Base-by-base conservation (phyloP, 176 grass and related monocot species). In the Carex myosuroides region DNA sequence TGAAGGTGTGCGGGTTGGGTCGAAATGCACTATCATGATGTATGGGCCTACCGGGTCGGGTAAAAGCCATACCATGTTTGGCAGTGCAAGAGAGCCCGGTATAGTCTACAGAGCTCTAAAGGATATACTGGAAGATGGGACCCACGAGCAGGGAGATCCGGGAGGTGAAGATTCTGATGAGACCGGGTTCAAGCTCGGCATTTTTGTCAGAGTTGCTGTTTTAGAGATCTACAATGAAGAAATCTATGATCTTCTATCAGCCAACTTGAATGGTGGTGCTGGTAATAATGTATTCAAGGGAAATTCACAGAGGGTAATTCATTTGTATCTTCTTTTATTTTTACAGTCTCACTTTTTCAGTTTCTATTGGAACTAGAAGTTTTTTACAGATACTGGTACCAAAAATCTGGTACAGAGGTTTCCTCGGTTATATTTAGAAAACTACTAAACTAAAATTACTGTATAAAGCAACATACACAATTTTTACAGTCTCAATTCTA, bases 1-100 rank as follows among this genome's bases (percentile, higher is more conserved):
- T 21, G 70, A 90, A 74, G 92, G 89, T 20, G 92, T 98, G 39
- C 81, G 95, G 11, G 42, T 93, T 4, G 95, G 95, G 0, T 91
- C 92, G 12, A 98, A 98, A 76, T 98, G 95, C 91, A 98, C 91
- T 50, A 87, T 93, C 73, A 94, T 98, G 95, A 91, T 98, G 39
- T 98, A 98, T 79, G 92, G 95, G 2, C 95, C 92, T 13, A 98
- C 95, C 0, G 91, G 92, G 0, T 88, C 91, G 11, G 91, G 91
- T 5, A 94, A 98, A 86, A 94, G 89, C 76, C 92, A 98, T 82
- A 98, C 95, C 80, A 98, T 98, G 95, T 98, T 94, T 44, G 95
- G 92, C 0, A 93, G 84, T 64, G 29, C 84, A 13, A 93, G 69
- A 81, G 74, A 98, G 76, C 92, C 90, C 3, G 92, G 95, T 1